Conservation (phyloP, 2,329 filamentous ascomycete species). For the Fusarium xyrophilum region DNA sequence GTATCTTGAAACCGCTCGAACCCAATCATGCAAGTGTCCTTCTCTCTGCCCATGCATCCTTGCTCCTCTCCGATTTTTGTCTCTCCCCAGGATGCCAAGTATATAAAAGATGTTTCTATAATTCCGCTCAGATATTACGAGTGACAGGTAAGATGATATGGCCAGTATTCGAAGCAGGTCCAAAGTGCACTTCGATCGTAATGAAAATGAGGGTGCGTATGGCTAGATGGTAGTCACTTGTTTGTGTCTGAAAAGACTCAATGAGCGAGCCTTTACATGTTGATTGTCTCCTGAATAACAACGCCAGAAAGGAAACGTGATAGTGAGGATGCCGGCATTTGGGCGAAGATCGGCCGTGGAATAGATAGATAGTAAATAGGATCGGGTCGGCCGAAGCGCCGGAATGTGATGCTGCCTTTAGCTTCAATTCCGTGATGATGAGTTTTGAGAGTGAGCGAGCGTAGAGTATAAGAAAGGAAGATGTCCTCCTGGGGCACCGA, state of each 20-base stretch:
- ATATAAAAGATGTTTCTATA: constrained; percentile 2
- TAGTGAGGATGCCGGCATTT: not conserved
- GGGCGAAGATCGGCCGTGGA: not conserved
- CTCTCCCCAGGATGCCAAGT: constrained; percentile 14
- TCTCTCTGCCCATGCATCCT: not conserved
- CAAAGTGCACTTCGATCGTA: constrained; percentile 1
- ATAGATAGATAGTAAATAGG: constrained; percentile 3
- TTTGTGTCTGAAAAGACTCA: constrained; percentile 1
- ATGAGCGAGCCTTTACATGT: constrained; percentile 15
- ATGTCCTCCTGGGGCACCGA: constrained; percentile 35
- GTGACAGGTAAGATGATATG: not conserved
- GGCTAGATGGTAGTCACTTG: not conserved
- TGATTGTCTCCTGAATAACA: constrained; percentile 3
- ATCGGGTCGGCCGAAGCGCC: constrained; percentile 8
- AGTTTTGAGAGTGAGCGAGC: not conserved
- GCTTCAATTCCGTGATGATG: not conserved
- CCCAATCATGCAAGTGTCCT: constrained; percentile 15
- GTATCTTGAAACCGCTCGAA: constrained; percentile 13
- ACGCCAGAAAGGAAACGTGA: constrained; percentile 18
- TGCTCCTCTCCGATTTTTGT: constrained; percentile 1
- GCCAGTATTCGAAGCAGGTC: not conserved
- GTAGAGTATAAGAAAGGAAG: constrained; percentile 15
- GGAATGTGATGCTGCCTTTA: not conserved
- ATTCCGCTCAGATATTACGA: constrained; percentile 15
- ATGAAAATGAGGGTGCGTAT: not conserved